Evolutionary conservation across 2,329 filamentous ascomycete genomes (phyloP), one percentile per base, ranked within the genome.

Genomic region (Pseudopithomyces maydicus): DNA sequence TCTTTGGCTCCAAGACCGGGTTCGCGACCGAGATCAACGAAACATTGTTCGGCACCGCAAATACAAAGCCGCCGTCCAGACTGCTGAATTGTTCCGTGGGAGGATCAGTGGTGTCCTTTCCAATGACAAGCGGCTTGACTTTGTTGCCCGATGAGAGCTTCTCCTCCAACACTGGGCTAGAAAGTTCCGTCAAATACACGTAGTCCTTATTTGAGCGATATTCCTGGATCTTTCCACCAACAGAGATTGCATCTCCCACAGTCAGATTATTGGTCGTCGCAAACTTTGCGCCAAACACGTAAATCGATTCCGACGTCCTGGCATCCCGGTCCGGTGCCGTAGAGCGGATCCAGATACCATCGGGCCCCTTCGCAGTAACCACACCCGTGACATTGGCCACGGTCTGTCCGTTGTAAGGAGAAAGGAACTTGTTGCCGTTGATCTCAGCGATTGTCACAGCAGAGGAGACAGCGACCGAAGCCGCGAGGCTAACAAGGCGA

Each of bases 11-110:
- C 38, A 91, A 80, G 14, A 77, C 76, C 0, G 88, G 88, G 69
- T 91, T 90, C 33, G 70, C 77, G 6, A 72, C 77, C 2, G 86
- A 88, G 38, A 91, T 69, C 62, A 81, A 80, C 59, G 78, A 82
- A 38, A 78, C 77, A 58, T 85, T 88, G 67, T 89, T 89, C 11
- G 89, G 88, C 4, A 89, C 76, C 1, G 77, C 82, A 59, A 89
- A 89, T 36, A 90, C 78, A 69, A 88, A 85, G 11, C 86, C 86
- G n/a, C 79, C 77, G 61, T 91, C 89, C 2, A 91, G 79, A 38
- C 80, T 79, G 22, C 83, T 85, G 76, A 82, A 89, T 56, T 86
- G 79, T 72, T 83, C 78, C 0, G 82, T 88, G 0, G 88, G 89
- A 6, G 88, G 88, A 5, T 74, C 77, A 3, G 75, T 64, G 0